Percentiles rank a stretch among this genome's conserved stretches.
Evolutionary conservation across 768 basidiomycete genomes (phyloP).

Genomic region (Suillus variegatus): DNA sequence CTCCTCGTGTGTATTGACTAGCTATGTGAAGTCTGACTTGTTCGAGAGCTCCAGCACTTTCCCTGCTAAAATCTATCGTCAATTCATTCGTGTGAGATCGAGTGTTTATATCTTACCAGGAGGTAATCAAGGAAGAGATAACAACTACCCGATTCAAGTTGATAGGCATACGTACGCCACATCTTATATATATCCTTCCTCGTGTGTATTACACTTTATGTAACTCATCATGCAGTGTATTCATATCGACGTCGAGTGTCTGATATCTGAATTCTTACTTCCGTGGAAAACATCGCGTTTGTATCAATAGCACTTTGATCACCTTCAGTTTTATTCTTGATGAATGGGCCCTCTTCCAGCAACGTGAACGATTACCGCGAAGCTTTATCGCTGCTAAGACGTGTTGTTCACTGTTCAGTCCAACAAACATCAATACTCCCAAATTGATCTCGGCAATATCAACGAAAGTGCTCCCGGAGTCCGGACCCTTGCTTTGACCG

Average conservation of each 20-base stretch:
- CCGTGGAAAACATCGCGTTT: no score
- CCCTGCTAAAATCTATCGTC: not conserved
- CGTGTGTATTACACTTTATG: no score
- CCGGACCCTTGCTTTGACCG: conserved; percentile 1
- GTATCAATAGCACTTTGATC: conserved; percentile 11
- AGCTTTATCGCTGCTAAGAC: conserved; percentile 25
- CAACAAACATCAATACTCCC: conserved; percentile 41
- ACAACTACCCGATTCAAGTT: not conserved
- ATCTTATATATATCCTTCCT: no score
- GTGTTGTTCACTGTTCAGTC: conserved; percentile 56
- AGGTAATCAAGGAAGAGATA: not conserved
- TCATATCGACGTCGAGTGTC: no score
- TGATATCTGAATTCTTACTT: no score
- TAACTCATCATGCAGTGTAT: no score
- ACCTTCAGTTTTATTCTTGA: no score
- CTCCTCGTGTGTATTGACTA: no score
- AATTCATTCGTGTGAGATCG: not conserved
- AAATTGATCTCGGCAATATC: conserved; percentile 18
- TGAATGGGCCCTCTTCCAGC: no score
- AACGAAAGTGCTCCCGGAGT: no score
- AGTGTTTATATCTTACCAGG: not conserved
- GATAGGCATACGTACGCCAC: no score
- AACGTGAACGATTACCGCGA: no score
- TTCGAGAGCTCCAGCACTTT: not conserved
- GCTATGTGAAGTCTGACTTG: not conserved